Evolutionary conservation across 345 rosid genomes (phyloP), one percentile per base, ranked within the genome.

Genomic region (Nasturtium officinale): DNA sequence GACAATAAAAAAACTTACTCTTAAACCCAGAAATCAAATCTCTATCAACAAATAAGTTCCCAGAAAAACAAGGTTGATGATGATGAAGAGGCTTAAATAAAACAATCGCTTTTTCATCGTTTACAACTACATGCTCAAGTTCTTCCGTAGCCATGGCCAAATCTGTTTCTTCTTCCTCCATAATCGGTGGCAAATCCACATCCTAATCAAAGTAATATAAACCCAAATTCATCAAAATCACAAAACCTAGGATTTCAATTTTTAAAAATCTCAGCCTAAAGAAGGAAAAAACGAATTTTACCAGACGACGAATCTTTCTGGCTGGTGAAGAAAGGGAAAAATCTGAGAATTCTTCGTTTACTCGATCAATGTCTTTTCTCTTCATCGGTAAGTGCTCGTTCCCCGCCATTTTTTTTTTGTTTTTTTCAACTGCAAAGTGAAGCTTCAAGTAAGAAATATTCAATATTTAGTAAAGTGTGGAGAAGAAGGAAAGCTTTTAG

Each of bases 251-350:
- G 58, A 21, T 13, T 65, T 43, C 46, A 42, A 40, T 13, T 42
- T 65, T 32, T 20, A 1, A 25, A 29, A 29, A 48, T 45, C 33
- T 23, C 43, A 38, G 18, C n/a, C 25, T 1, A 23, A 23, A 23
- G 2, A 23, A 23, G 1, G 40, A 67, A n/a, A 5, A 30, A 28
- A 63, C 9, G 40, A 59, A 46, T 17, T 38, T 37, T 80, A 90
- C 97, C 86, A 92, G 82, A 35, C 98, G 92, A 61, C 95, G 95
- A 76, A 88, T 88, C 79, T 90, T 92, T 15, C 83, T 67, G 52
- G 92, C 90, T 1, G 96, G 96, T 55, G 95, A 83, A 51, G 92
- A 85, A 17, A 88, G 83, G 16, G 95, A 85, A 82, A 92, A 92
- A 75, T 92, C 90, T 21, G 90, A 84, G 77, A 90, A 90, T 2